These are phyloP conservation scores for Haplosporangium gracile DNA, from an alignment of 192 early-diverging fungal species.

Conservation along the genomic window DNA sequence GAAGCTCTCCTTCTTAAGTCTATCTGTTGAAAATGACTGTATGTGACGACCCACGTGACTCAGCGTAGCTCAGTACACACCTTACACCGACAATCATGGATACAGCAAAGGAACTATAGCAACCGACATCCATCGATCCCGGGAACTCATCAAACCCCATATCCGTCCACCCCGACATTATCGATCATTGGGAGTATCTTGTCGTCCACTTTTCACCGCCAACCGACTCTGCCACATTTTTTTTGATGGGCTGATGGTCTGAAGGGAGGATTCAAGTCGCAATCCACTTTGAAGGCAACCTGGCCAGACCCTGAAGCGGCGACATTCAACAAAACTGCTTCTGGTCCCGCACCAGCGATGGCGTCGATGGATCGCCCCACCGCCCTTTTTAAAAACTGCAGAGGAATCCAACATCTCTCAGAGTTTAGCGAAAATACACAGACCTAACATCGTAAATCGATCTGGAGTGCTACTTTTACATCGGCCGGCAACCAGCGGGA, in stretches of 20 bases:
- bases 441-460: background rate
- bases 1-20: slow-evolving; percentile 12
- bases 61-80: background rate
- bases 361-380: background rate
- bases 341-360: background rate
- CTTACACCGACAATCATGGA: background rate
- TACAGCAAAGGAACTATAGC: background rate
- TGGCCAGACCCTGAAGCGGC: background rate
- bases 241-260: background rate
- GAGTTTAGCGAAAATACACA: background rate
- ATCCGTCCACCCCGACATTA: background rate
- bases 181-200: background rate
- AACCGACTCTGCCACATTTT: background rate
- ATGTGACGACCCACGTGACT: slow-evolving; percentile 6
- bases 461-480: background rate
- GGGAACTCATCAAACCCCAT: background rate
- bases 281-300: background rate
- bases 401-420: background rate
- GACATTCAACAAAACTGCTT: background rate
- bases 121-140: slow-evolving; percentile 2
- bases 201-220: background rate
- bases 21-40: slow-evolving; percentile 12
- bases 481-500: background rate
- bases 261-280: background rate
- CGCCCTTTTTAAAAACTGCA: background rate